Evolutionary conservation across 371 early-diverging fungal genomes (phyloP).

Genomic region (Mortierella sp.): DNA sequence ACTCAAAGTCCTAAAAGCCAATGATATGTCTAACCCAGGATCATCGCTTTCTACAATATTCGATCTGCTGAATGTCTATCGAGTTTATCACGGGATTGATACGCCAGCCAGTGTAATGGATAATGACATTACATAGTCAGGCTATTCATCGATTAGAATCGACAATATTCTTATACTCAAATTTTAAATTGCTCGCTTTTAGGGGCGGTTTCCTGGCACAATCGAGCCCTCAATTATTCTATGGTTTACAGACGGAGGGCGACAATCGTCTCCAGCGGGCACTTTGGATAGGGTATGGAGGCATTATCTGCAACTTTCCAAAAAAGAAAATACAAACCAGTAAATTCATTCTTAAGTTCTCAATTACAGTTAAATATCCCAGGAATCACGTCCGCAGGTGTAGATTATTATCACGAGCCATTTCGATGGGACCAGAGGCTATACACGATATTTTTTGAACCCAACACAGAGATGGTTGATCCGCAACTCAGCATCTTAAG

Average conservation of each 20-base stretch:
- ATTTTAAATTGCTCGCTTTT: background rate
- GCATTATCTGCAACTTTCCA: background rate
- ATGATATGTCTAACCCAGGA: conserved; percentile 71
- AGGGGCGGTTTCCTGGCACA: conserved; percentile 72
- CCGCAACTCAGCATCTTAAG: conserved; percentile 69
- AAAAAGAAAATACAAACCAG: background rate
- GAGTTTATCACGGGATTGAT: conserved; percentile 67
- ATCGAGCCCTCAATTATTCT: conserved; percentile 72
- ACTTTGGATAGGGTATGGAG: conserved; percentile 58
- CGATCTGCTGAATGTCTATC: conserved; percentile 69
- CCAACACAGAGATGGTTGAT: conserved; percentile 61
- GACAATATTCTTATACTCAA: background rate
- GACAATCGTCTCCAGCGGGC: conserved; percentile 58
- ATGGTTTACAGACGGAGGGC: conserved; percentile 80
- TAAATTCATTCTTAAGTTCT: background rate
- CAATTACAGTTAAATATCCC: conserved; percentile 65
- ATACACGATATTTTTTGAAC: conserved; percentile 68
- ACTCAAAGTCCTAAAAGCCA: conserved; percentile 67
- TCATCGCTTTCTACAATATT: conserved; percentile 70
- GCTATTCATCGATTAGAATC: background rate
- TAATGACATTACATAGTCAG: background rate
- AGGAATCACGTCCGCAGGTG: conserved; percentile 67
- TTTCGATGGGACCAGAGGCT: conserved; percentile 85
- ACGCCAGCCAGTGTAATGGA: conserved; percentile 55
- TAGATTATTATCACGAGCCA: conserved; percentile 72